These are phyloP conservation scores for Curvularia lunata DNA, from an alignment of 2,329 filamentous ascomycete genomes.

Conservation along the genomic window DNA sequence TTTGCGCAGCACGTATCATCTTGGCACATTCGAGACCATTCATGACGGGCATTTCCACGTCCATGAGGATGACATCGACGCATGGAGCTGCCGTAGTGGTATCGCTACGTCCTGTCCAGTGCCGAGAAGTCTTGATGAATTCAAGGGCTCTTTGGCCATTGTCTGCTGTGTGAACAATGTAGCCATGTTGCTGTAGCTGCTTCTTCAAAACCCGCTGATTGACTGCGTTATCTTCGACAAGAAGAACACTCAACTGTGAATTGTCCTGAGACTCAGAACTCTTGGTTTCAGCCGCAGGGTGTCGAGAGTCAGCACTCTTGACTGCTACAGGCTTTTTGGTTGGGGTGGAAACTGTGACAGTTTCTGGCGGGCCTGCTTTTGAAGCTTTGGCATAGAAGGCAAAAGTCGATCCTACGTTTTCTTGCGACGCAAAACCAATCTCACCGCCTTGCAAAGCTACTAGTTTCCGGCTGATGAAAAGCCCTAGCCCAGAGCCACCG, in stretches of 20 bases:
- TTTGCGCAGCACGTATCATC: constrained; percentile 26
- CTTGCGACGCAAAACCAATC: constrained; percentile 30
- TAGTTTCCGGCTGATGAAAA: constrained; percentile 34
- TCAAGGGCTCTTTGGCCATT: constrained; percentile 36
- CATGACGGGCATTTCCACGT: constrained; percentile 44
- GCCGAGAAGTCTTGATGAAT: constrained; percentile 15
- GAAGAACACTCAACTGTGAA: constrained; percentile 14
- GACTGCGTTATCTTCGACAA: constrained; percentile 43
- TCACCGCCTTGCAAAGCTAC: constrained; percentile 32
- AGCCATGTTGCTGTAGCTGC: constrained; percentile 32
- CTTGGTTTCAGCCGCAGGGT: neutral
- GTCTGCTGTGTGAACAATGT: constrained; percentile 31
- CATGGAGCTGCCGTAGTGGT: neutral
- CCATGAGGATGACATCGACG: constrained; percentile 26
- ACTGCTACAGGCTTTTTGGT: neutral
- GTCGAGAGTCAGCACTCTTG: neutral
- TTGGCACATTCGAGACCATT: constrained; percentile 32
- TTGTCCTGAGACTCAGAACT: neutral
- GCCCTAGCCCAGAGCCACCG: constrained; percentile 26
- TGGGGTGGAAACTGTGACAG: neutral
- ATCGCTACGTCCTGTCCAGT: neutral
- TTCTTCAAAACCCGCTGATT: constrained; percentile 38
- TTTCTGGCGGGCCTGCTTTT: neutral
- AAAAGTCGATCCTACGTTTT: constrained; percentile 30
- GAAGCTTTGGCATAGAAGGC: constrained; percentile 31